Evolutionary conservation across 805 yeast genomes (phyloP).

Genomic region (Monosporozyma aerobia): DNA sequence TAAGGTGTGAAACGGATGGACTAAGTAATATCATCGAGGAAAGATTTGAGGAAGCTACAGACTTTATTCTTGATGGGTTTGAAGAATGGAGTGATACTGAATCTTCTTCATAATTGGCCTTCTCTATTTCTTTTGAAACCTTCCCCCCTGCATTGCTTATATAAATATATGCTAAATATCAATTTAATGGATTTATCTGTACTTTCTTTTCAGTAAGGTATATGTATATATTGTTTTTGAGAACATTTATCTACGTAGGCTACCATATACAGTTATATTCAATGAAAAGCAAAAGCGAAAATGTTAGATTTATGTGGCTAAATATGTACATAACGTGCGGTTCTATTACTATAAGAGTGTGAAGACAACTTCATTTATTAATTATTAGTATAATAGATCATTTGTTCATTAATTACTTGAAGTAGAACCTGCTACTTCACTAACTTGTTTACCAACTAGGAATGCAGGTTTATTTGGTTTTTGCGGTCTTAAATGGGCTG

Average conservation of each 20-base stretch:
- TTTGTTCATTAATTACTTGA: not conserved
- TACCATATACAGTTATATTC: not conserved
- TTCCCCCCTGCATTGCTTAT: not conserved
- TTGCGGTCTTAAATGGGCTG: constrained; percentile 29
- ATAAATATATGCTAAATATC: not conserved
- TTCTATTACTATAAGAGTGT: not conserved
- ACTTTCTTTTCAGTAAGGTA: not conserved
- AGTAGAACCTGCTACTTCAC: constrained; percentile 4
- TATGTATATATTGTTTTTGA: not conserved
- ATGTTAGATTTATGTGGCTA: not conserved
- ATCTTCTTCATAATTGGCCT: constrained; percentile 4
- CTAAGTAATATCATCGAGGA: constrained; percentile 70
- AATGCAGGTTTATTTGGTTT: constrained; percentile 43
- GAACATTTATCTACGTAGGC: too few species aligned
- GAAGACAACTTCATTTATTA: not conserved
- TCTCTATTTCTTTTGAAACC: not conserved
- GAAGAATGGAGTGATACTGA: constrained; percentile 52
- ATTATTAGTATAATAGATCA: not conserved
- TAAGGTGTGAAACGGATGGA: constrained; percentile 64
- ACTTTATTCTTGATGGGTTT: constrained; percentile 69
- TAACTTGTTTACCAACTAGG: constrained; percentile 26
- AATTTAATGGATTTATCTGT: not conserved
- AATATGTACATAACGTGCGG: not conserved
- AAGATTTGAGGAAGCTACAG: constrained; percentile 76
- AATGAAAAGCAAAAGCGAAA: not conserved